Conservation (phyloP, 805 yeast species). For the Scheffersomyces ergatensis region DNA sequence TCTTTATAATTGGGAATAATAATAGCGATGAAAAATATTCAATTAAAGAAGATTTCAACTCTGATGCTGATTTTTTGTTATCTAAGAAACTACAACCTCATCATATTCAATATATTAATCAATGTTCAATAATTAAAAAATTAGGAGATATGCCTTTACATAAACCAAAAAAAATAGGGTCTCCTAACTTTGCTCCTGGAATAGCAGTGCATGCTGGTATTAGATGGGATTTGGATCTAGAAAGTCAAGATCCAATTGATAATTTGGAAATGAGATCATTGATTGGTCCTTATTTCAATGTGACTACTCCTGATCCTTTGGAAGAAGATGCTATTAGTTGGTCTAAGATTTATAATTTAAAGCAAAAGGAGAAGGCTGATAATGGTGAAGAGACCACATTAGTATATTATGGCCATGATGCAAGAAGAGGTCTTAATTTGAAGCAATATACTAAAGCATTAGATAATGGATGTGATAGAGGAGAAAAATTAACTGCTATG, state of each 20-base stretch:
- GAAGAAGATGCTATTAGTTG: constrained; percentile 44
- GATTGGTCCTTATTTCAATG: constrained; percentile 60
- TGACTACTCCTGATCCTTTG: constrained; percentile 49
- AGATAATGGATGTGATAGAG: constrained; percentile 80
- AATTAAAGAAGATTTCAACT: constrained; percentile 17
- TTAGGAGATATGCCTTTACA: constrained; percentile 59
- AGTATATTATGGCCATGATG: constrained; percentile 88
- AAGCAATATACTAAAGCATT: constrained; percentile 72
- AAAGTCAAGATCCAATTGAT: constrained; percentile 59
- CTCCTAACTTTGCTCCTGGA: constrained; percentile 19
- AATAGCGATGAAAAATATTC: constrained; percentile 4
- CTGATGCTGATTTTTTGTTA: constrained; percentile 39
- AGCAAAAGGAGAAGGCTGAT: constrained; percentile 34
- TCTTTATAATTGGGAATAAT: constrained; percentile 13
- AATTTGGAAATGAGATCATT: constrained; percentile 69
- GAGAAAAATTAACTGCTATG: constrained; percentile 65
- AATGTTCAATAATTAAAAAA: constrained; percentile 61
- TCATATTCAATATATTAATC: constrained; percentile 59
- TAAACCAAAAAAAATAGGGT: constrained; percentile 17
- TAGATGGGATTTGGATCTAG: constrained; percentile 58
- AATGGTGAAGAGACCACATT: constrained; percentile 28
- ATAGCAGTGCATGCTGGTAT: constrained; percentile 85
- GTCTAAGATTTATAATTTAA: constrained; percentile 55
- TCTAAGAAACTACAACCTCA: constrained; percentile 56
- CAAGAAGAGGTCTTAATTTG: constrained; percentile 68